phyloP scores from a whole-genome alignment of 176 grass and related monocot species.

The Saccharum spontaneum region DNA sequence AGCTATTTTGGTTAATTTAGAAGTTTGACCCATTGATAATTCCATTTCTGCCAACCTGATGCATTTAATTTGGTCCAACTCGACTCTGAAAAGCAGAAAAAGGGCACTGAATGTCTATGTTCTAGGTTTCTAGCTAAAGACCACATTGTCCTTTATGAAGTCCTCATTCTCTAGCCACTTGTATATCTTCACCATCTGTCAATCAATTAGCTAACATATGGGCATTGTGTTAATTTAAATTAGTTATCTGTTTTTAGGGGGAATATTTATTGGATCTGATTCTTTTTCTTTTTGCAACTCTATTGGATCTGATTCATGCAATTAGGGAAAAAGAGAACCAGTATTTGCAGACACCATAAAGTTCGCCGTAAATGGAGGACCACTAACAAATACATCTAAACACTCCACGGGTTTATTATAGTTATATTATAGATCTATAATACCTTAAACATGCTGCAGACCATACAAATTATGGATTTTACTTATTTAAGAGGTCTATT shows the following conservation, averaged over 20 bases:
- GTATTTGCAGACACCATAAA: conserved; percentile 12
- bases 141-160: not conserved
- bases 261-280: not conserved
- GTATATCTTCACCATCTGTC: not conserved
- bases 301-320: not conserved
- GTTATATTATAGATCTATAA: too few species aligned
- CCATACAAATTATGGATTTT: too few species aligned
- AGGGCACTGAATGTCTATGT: conserved; percentile 13
- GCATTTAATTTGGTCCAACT: conserved; percentile 22
- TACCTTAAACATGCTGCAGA: too few species aligned
- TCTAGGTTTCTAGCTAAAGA: not conserved
- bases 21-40: not conserved
- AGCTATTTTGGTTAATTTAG: conserved; percentile 25
- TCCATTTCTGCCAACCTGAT: conserved; percentile 18
- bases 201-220: conserved; percentile 11
- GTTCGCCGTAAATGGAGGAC: not conserved
- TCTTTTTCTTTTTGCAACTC: too few species aligned
- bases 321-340: not conserved
- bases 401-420: too few species aligned
- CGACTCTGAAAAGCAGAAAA: not conserved
- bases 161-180: not conserved
- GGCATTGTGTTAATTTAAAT: not conserved
- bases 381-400: too few species aligned
- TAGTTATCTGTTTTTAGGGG: not conserved
- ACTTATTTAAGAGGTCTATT: too few species aligned